Evolutionary conservation across 1,284 basidiomycete genomes (phyloP).

Genomic region (Cryptococcus jaspeensis): DNA sequence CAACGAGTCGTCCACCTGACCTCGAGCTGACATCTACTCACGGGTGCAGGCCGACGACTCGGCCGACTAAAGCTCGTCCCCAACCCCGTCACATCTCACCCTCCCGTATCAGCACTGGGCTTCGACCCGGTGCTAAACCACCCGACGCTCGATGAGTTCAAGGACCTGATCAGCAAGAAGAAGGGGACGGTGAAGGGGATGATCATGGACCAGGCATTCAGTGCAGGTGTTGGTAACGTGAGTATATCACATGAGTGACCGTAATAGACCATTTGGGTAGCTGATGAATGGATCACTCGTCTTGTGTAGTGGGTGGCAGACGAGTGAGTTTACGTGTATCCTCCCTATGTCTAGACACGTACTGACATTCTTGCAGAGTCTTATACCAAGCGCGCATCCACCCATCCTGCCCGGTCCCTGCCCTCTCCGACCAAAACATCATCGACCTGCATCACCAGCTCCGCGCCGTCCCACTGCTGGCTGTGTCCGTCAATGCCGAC

Average conservation of each 20-base stretch:
- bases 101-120: conserved; percentile 68
- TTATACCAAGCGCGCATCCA: conserved; percentile 75
- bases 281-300: background rate
- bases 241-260: conserved; percentile 5
- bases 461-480: conserved; percentile 61
- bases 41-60: conserved; percentile 65
- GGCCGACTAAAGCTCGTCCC: conserved; percentile 67
- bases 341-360: background rate
- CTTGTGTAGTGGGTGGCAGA: conserved; percentile 66
- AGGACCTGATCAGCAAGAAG: conserved; percentile 57
- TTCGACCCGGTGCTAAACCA: conserved; percentile 76
- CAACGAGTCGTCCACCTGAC: background rate
- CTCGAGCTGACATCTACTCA: background rate
- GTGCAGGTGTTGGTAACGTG: conserved; percentile 73
- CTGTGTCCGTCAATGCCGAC: conserved; percentile 72
- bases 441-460: conserved; percentile 61
- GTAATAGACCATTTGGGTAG: background rate
- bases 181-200: conserved; percentile 73
- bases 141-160: conserved; percentile 64
- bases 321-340: conserved; percentile 35
- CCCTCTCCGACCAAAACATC: conserved; percentile 59
- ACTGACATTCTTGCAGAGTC: conserved; percentile 56
- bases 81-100: conserved; percentile 60
- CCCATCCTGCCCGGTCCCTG: conserved; percentile 67
- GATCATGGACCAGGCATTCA: conserved; percentile 76